A percentile compares a stretch with the other conserved stretches of the same genome.
phyloP scores from a whole-genome alignment of 2,329 filamentous ascomycete genomes.

The Aspergillus proliferans region DNA sequence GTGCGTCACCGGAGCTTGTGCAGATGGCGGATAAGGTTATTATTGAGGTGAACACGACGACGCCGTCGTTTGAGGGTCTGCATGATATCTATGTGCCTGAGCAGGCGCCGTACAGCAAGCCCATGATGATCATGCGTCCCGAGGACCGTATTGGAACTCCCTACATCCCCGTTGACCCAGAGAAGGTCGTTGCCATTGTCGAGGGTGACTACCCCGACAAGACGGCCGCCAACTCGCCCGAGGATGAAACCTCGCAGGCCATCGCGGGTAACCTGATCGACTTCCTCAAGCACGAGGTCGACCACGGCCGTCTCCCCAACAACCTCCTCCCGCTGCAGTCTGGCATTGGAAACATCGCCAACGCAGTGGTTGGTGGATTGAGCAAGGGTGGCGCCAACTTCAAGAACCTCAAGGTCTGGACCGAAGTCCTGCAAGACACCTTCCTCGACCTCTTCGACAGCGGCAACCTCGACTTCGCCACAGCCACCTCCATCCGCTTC shows the following conservation, averaged over 20 bases:
- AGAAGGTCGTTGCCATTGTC: conserved; percentile 76
- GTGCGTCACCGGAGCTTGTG: conserved; percentile 76
- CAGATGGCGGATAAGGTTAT: conserved; percentile 92
- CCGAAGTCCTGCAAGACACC: conserved; percentile 85
- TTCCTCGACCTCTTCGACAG: conserved; percentile 91
- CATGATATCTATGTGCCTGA: conserved; percentile 92
- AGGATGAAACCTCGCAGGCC: conserved; percentile 63
- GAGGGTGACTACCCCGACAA: conserved; percentile 79
- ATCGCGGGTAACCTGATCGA: conserved; percentile 80
- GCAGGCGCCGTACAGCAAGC: conserved; percentile 71
- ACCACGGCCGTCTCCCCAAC: conserved; percentile 66
- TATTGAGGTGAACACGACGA: conserved; percentile 83
- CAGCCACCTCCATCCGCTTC: conserved; percentile 83
- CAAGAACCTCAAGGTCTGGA: conserved; percentile 85
- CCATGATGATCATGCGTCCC: conserved; percentile 76
- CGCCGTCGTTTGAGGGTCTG: conserved; percentile 77
- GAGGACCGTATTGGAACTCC: conserved; percentile 81
- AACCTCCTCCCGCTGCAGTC: conserved; percentile 77
- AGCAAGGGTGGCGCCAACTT: conserved; percentile 68
- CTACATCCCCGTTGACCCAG: conserved; percentile 76
- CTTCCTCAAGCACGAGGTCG: conserved; percentile 78
- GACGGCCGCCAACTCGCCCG: conserved; percentile 67
- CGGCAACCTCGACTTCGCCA: conserved; percentile 81
- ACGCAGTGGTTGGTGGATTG: conserved; percentile 80
- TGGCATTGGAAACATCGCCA: conserved; percentile 89